phyloP scores from a whole-genome alignment of 106 monocot species.

The Phalaenopsis equestris region DNA sequence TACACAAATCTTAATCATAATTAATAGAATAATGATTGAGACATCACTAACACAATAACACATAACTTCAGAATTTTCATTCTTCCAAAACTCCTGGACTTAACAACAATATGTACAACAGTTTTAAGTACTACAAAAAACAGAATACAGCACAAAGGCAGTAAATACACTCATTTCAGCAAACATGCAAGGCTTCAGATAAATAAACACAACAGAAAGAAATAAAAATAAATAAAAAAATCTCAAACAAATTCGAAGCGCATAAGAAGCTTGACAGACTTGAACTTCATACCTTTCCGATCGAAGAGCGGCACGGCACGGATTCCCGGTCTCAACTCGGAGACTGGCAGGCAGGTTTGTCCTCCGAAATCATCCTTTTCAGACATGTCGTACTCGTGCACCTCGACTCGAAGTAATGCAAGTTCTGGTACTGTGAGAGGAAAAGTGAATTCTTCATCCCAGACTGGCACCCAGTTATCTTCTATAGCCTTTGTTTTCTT shows the following conservation, averaged over 20 bases:
- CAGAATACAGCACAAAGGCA: neutral
- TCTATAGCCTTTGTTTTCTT: conserved; percentile 46
- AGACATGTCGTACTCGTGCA: conserved; percentile 44
- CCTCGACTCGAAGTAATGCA: conserved; percentile 43
- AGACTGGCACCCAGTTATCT: conserved; percentile 41
- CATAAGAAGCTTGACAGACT: conserved; percentile 36
- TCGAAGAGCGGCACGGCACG: conserved; percentile 41
- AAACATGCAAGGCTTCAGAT: too few species aligned
- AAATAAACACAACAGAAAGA: too few species aligned
- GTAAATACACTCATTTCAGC: neutral
- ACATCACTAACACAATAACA: too few species aligned
- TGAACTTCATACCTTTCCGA: conserved; percentile 25
- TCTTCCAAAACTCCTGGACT: too few species aligned
- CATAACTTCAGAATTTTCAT: too few species aligned
- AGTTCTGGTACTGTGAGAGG: conserved; percentile 36
- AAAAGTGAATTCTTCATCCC: conserved; percentile 50
- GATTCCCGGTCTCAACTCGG: conserved; percentile 41
- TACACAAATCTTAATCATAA: too few species aligned
- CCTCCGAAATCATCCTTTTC: conserved; percentile 58
- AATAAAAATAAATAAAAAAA: neutral
- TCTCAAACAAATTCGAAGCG: conserved; percentile 33
- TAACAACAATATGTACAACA: too few species aligned
- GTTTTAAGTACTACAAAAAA: neutral
- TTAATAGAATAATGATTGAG: too few species aligned
- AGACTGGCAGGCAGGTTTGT: conserved; percentile 41